Conservation (phyloP, 345 rosid genomes). For the Pugionium cornutum region DNA sequence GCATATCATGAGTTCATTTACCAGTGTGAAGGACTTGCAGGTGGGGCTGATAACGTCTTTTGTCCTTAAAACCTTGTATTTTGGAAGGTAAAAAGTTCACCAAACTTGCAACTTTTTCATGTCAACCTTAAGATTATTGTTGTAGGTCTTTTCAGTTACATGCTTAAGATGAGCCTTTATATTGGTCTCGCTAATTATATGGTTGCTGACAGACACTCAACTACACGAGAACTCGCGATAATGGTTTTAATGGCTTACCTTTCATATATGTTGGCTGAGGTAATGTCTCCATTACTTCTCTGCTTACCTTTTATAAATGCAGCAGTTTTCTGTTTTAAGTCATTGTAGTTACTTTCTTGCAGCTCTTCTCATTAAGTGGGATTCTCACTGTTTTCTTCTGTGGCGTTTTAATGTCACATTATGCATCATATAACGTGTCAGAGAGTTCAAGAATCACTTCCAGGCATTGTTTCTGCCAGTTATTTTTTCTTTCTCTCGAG, state of each 20-base stretch:
- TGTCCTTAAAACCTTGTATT: constrained; percentile 61
- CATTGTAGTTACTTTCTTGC: constrained; percentile 31
- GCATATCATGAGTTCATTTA: constrained; percentile 14
- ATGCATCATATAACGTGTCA: constrained; percentile 75
- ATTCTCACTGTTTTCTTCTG: constrained; percentile 92
- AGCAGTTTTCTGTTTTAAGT: neutral
- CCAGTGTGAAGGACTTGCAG: constrained; percentile 42
- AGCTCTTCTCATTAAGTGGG: constrained; percentile 82
- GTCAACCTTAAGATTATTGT: neutral
- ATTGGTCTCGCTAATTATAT: neutral
- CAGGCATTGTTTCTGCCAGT: constrained; percentile 46
- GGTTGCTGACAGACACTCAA: constrained; percentile 63
- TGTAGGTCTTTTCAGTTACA: neutral
- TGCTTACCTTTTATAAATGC: neutral
- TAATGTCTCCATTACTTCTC: constrained; percentile 32
- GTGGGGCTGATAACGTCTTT: constrained; percentile 72
- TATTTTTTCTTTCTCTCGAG: neutral
- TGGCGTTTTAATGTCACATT: constrained; percentile 84
- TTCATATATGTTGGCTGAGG: constrained; percentile 89
- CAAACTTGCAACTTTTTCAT: constrained; percentile 10
- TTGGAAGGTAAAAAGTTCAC: constrained; percentile 55
- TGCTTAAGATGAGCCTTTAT: constrained; percentile 7
- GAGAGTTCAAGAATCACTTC: constrained; percentile 80
- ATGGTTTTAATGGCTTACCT: constrained; percentile 89
- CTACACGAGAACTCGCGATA: constrained; percentile 65